phyloP scores from a whole-genome alignment of 768 basidiomycete species.

The Boletus vinaceobasis region DNA sequence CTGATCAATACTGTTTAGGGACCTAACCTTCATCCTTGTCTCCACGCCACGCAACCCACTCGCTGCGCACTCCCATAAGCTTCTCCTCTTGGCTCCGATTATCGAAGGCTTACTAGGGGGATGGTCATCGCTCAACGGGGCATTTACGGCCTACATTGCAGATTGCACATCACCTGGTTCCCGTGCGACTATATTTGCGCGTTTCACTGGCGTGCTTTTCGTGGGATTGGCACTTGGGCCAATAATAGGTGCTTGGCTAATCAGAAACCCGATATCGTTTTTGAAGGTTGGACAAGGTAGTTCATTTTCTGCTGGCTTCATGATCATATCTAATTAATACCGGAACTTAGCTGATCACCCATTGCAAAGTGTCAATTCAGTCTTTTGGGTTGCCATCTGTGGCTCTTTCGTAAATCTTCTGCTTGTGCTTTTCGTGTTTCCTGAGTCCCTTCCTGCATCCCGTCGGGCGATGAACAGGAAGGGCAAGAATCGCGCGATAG shows the following conservation, averaged over 20 bases:
- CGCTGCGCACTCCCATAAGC: slow-evolving; percentile 62
- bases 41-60: slow-evolving; percentile 60
- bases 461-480: slow-evolving; percentile 27
- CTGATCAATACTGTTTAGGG: slow-evolving; percentile 44
- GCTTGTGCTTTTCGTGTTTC: slow-evolving; percentile 58
- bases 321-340: slow-evolving; percentile 6
- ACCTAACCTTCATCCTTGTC: slow-evolving; percentile 75
- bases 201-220: slow-evolving; percentile 73
- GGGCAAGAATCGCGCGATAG: slow-evolving; percentile 28
- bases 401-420: slow-evolving; percentile 49
- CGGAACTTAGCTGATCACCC: slow-evolving; percentile 27
- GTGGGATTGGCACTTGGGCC: slow-evolving; percentile 79
- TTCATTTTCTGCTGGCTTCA: background rate
- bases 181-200: slow-evolving; percentile 63
- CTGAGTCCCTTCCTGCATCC: slow-evolving; percentile 47
- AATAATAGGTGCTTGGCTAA: slow-evolving; percentile 55
- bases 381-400: slow-evolving; percentile 52
- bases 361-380: slow-evolving; percentile 40
- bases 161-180: slow-evolving; percentile 82
- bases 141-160: slow-evolving; percentile 66
- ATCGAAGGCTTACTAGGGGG: slow-evolving; percentile 81
- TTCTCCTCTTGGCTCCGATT: slow-evolving; percentile 74
- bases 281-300: slow-evolving; percentile 27
- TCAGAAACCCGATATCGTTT: slow-evolving; percentile 40
- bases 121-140: slow-evolving; percentile 63